These are phyloP conservation scores for Zygoascus bituminiphila DNA, from an alignment of 805 yeast species.

Conservation along the genomic window DNA sequence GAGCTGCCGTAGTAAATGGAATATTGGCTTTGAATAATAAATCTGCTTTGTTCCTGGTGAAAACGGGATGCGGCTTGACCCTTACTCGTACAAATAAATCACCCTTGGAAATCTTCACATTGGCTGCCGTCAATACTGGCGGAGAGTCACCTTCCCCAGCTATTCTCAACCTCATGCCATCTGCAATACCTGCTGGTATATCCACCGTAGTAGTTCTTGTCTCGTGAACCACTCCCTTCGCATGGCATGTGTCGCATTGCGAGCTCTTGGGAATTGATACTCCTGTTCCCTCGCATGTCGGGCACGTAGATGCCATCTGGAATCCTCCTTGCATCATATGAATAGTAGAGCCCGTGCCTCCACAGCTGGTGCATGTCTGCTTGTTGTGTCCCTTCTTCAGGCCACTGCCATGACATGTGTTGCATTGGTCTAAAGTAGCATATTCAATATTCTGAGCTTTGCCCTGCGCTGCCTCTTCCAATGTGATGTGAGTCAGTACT, in stretches of 20 bases:
- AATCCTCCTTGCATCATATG: conserved; percentile 87
- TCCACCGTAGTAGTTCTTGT: conserved; percentile 70
- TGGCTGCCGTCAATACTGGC: conserved; percentile 60
- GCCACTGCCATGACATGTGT: conserved; percentile 78
- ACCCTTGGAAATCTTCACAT: conserved; percentile 65
- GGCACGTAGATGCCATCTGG: conserved; percentile 93
- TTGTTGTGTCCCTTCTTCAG: conserved; percentile 67
- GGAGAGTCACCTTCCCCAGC: conserved; percentile 92
- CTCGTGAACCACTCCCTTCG: conserved; percentile 72
- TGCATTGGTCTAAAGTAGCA: conserved; percentile 67
- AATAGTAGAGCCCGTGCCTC: conserved; percentile 86
- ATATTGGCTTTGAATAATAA: conserved; percentile 58
- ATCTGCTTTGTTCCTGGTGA: conserved; percentile 58
- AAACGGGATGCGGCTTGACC: conserved; percentile 65
- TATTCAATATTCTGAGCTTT: conserved; percentile 57
- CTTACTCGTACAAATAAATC: conserved; percentile 78
- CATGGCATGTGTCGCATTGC: conserved; percentile 75
- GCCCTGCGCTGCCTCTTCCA: conserved; percentile 80
- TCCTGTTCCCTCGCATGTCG: conserved; percentile 81
- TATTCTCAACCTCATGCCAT: conserved; percentile 77
- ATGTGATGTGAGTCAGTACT: conserved; percentile 59
- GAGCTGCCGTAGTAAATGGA: conserved; percentile 91
- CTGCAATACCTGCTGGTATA: conserved; percentile 80
- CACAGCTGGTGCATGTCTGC: conserved; percentile 76
- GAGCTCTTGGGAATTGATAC: conserved; percentile 60